These are phyloP conservation scores for Acer saccharum DNA, from an alignment of 345 rosid genomes.

Conservation along the genomic window DNA sequence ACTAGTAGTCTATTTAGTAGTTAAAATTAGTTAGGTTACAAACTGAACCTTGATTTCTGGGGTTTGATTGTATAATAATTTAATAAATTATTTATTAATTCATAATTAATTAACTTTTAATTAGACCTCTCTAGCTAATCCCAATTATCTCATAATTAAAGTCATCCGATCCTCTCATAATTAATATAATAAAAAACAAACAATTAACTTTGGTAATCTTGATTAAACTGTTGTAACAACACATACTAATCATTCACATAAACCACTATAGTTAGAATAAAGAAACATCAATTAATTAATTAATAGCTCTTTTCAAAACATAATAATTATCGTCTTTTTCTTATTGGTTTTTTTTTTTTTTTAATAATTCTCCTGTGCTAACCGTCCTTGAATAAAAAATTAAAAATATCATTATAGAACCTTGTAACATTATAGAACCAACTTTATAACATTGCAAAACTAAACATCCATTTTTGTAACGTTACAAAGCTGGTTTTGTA, in stretches of 20 bases:
- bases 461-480: too few species aligned
- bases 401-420: too few species aligned
- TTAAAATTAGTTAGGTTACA: slow-evolving; percentile 29
- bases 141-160: slow-evolving; percentile 20
- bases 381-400: too few species aligned
- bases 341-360: not conserved
- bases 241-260: slow-evolving; percentile 16
- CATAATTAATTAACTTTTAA: slow-evolving; percentile 23
- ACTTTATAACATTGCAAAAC: too few species aligned
- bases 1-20: slow-evolving; percentile 31
- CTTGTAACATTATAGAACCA: too few species aligned
- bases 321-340: slow-evolving; percentile 10
- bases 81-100: not conserved
- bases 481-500: too few species aligned
- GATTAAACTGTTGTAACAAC: slow-evolving; percentile 1
- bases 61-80: slow-evolving; percentile 30
- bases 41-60: slow-evolving; percentile 58
- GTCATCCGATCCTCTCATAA: slow-evolving; percentile 10
- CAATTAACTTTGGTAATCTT: not conserved
- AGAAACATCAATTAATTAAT: slow-evolving; percentile 9
- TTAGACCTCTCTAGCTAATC: slow-evolving; percentile 13
- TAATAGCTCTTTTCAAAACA: slow-evolving; percentile 18
- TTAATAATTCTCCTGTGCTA: not conserved
- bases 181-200: not conserved
- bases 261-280: not conserved